Conservation (phyloP, 2,329 filamentous ascomycete genomes). For the Fusarium euwallaceae region DNA sequence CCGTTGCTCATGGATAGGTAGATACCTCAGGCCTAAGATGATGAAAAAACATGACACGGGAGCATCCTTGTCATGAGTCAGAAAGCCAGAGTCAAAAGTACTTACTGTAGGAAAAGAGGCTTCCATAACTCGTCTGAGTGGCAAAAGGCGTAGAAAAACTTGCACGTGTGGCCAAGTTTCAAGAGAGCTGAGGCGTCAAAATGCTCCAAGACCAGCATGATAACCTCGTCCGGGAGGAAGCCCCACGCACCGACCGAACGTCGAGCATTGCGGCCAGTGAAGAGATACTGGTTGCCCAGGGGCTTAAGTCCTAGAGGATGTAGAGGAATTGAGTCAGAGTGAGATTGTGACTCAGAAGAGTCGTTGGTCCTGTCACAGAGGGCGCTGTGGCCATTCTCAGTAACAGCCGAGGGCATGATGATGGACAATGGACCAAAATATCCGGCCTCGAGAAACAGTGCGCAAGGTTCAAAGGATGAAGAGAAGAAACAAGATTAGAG, state of each 20-base stretch:
- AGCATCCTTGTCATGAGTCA: conserved; percentile 16
- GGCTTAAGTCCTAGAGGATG: conserved; percentile 91
- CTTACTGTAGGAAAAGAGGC: conserved; percentile 85
- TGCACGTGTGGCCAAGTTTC: conserved; percentile 81
- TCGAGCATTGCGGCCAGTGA: conserved; percentile 75
- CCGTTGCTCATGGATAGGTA: conserved; percentile 5
- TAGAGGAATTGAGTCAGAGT: conserved; percentile 70
- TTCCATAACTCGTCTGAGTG: conserved; percentile 92
- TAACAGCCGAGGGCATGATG: conserved; percentile 40
- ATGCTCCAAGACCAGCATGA: conserved; percentile 81
- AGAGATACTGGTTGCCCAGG: conserved; percentile 83
- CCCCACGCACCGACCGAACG: conserved; percentile 74
- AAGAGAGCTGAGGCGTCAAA: conserved; percentile 75
- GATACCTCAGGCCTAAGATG: conserved; percentile 13
- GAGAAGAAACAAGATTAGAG: not conserved
- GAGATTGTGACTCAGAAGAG: conserved; percentile 43
- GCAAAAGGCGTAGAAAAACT: conserved; percentile 87
- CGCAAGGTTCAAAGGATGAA: not conserved
- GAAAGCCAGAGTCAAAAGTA: conserved; percentile 42
- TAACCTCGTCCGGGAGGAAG: conserved; percentile 82
- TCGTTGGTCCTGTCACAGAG: conserved; percentile 41
- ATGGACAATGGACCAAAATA: not conserved
- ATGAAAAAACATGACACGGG: not conserved
- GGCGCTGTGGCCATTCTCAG: conserved; percentile 22
- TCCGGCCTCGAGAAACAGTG: conserved; percentile 2